Base-by-base conservation (phyloP, 2,329 filamentous ascomycete genomes). In the Purpureocillium lavendulum region DNA sequence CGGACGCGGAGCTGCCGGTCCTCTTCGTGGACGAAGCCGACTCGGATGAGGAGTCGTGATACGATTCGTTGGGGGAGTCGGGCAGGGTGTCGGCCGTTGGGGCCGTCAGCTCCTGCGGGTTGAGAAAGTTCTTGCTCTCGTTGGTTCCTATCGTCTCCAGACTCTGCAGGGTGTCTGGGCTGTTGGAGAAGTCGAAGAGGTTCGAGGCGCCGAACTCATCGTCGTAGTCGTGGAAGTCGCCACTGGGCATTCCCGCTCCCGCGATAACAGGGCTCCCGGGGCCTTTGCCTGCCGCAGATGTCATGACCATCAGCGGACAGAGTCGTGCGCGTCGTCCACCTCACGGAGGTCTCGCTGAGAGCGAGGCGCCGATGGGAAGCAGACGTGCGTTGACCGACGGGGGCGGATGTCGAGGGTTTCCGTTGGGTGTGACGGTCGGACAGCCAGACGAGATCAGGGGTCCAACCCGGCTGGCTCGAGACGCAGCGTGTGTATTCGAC, bases 41-140 rank as follows among this genome's bases (percentile, higher is more conserved):
- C 44, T 74, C 70, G 37, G 70, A 74, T 4, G 69, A 69, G 3
- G 69, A 72, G 49, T 74, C 71, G 41, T 63, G 64, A 37, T 65
- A 69, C 10, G 61, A 65, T 38, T 56, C 62, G 54, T 58, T 60
- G 34, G 63, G 61, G 30, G 63, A 66, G 45, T 62, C 60, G 37
- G 61, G 64, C 34, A 64, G 62, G n/a, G 64, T 62, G 13, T 60
- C 61, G 15, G 55, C 48, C 10, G 21, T 10, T 5, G 21, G 10
- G 13, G 56, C 49, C 14, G 61, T 49, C 31, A 61, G 51, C 30
- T 61, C 55, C 41, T 59, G 54, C 7, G 58, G 55, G 30, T 57
- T 55, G 24, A 62, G 44, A 30, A 57, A 60, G 30, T 46, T 45
- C 44, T 60, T 59, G 12, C 53, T 50, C 18, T 59, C 53, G 41